Evolutionary conservation across 2,329 filamentous ascomycete species (phyloP).

Genomic region (Aspergillus piperis): DNA sequence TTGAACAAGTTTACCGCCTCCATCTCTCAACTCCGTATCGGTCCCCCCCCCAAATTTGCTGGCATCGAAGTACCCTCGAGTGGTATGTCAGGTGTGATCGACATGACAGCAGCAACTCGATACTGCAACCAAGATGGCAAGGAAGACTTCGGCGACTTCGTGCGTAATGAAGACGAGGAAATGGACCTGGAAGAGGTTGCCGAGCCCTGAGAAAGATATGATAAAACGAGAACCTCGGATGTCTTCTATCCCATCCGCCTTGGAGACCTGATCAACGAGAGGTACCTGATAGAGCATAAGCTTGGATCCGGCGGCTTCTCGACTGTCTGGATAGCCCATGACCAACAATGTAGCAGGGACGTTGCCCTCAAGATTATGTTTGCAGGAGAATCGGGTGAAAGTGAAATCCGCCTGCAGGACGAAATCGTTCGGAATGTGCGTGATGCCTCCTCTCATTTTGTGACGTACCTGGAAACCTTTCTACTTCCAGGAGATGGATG

Average conservation of each 20-base stretch:
- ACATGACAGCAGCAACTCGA: too few relatives aligned
- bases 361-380: constrained; percentile 30
- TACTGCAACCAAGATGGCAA: too few relatives aligned
- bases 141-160: constrained; percentile 17
- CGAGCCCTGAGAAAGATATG: constrained; percentile 24
- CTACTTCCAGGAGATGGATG: constrained; percentile 16
- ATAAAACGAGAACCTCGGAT: constrained; percentile 10
- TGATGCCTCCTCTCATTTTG: constrained; percentile 20
- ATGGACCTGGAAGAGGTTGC: constrained; percentile 20
- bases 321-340: constrained; percentile 32
- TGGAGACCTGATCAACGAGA: constrained; percentile 24
- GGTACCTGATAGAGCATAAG: constrained; percentile 30
- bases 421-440: constrained; percentile 21
- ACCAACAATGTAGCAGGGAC: constrained; percentile 20
- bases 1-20: too few relatives aligned
- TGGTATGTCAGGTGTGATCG: too few relatives aligned
- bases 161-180: constrained; percentile 21
- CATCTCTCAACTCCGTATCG: too few relatives aligned
- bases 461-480: constrained; percentile 25
- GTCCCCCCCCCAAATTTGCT: too few relatives aligned
- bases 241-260: constrained; percentile 23
- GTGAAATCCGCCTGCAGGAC: constrained; percentile 24
- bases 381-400: constrained; percentile 18
- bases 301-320: constrained; percentile 26
- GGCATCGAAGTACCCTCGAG: too few relatives aligned